These are phyloP conservation scores for Pecoramyces ruminantium DNA, from an alignment of 192 early-diverging fungal species.

Conservation along the genomic window DNA sequence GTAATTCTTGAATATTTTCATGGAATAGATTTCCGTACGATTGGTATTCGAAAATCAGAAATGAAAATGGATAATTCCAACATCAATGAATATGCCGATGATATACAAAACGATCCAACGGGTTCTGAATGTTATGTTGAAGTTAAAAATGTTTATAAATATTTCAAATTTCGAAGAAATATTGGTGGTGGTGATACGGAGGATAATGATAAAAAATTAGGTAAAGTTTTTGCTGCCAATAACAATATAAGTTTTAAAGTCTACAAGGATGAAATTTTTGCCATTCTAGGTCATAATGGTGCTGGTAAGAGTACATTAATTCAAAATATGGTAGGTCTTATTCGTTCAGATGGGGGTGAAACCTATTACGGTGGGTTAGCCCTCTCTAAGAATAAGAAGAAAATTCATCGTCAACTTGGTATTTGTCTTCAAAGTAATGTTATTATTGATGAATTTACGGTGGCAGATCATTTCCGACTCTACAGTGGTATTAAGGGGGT, in stretches of 20 bases:
- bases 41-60: no score
- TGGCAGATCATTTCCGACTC: not conserved
- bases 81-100: no score
- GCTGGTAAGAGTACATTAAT: not conserved
- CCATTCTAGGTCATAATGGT: not conserved
- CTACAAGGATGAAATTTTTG: not conserved
- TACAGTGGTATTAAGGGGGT: not conserved
- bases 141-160: not conserved
- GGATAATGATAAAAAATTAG: not conserved
- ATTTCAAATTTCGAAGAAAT: not conserved
- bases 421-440: not conserved
- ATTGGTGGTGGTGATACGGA: not conserved
- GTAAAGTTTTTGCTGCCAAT: not conserved
- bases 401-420: not conserved
- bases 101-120: no score
- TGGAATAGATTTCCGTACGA: no score
- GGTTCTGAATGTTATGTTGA: not conserved
- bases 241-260: not conserved
- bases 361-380: not conserved
- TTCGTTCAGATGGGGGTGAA: not conserved
- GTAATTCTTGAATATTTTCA: no score
- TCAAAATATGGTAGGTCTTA: not conserved
- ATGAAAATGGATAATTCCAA: no score
- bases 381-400: not conserved
- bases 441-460: not conserved